These are phyloP conservation scores for Nannizziopsis arthrosporioides DNA, from an alignment of 2,329 filamentous ascomycete genomes.

Conservation along the genomic window DNA sequence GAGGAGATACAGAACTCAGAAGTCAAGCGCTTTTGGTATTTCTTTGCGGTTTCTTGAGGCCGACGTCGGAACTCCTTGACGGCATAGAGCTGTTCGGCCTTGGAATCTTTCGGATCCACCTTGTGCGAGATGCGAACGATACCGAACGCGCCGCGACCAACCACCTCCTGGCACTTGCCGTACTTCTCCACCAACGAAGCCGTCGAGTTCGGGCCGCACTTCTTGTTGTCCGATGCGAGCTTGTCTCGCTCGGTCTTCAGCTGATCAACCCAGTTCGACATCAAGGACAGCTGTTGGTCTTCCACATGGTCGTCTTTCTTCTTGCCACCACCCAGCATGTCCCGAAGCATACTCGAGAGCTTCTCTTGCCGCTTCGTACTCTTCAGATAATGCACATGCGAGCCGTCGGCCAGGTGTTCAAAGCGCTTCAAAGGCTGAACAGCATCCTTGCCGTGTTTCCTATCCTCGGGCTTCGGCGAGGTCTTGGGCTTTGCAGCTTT, in stretches of 20 bases:
- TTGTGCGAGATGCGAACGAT: slow-evolving; percentile 98
- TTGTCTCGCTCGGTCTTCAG: slow-evolving; percentile 76
- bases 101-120: slow-evolving; percentile 64
- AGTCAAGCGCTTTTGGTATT: slow-evolving; percentile 93
- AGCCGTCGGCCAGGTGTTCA: slow-evolving; percentile 51
- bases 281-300: slow-evolving; percentile 72
- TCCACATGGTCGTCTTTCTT: slow-evolving; percentile 52
- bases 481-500: slow-evolving; percentile 6
- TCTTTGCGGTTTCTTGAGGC: slow-evolving; percentile 88
- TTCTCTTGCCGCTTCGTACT: slow-evolving; percentile 90
- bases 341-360: slow-evolving; percentile 79
- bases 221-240: slow-evolving; percentile 57
- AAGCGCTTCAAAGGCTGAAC: slow-evolving; percentile 38
- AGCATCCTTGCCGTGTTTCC: slow-evolving; percentile 24
- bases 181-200: slow-evolving; percentile 88
- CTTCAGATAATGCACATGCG: slow-evolving; percentile 79
- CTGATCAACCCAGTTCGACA: slow-evolving; percentile 93
- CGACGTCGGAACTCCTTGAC: slow-evolving; percentile 96
- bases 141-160: slow-evolving; percentile 90
- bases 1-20: slow-evolving; percentile 98
- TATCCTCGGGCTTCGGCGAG: slow-evolving; percentile 21
- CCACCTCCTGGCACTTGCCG: slow-evolving; percentile 94
- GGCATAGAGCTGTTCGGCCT: slow-evolving; percentile 79
- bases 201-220: slow-evolving; percentile 59
- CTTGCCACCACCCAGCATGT: slow-evolving; percentile 68